phyloP scores from a whole-genome alignment of 768 basidiomycete genomes.

The Boletus speciosus region DNA sequence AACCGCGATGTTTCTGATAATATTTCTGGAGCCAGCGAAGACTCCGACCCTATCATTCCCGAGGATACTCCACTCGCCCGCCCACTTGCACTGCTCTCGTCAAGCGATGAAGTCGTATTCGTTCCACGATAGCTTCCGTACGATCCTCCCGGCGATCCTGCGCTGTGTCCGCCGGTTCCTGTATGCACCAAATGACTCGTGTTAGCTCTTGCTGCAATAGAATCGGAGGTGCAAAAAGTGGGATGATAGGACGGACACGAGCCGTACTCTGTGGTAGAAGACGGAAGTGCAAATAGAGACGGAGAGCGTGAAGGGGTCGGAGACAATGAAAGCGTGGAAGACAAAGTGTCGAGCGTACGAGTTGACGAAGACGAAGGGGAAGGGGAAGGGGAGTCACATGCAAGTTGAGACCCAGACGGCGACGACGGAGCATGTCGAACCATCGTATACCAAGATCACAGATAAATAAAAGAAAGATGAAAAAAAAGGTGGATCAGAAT shows the following conservation, averaged over 20 bases:
- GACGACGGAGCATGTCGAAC: neutral
- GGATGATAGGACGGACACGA: neutral
- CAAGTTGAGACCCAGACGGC: neutral
- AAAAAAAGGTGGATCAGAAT: neutral
- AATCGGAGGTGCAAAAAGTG: neutral
- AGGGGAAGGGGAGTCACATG: neutral
- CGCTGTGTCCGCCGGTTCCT: constrained; percentile 18
- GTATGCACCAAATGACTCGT: neutral
- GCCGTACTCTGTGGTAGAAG: neutral
- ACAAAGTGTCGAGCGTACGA: neutral
- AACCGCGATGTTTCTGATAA: neutral
- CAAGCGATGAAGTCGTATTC: constrained; percentile 19
- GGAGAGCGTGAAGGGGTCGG: neutral
- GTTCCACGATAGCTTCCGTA: constrained; percentile 22
- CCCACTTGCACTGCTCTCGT: constrained; percentile 12
- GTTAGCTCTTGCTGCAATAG: constrained; percentile 10
- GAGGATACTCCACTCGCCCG: constrained; percentile 13
- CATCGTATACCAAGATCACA: constrained; percentile 5
- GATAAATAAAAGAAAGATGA: neutral
- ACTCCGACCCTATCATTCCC: constrained; percentile 6
- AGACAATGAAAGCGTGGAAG: constrained; percentile 3
- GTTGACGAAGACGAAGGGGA: constrained; percentile 1
- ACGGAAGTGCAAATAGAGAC: neutral
- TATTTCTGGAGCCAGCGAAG: constrained; percentile 10
- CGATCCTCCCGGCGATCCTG: constrained; percentile 23